Evolutionary conservation across 106 monocot species (phyloP).

Genomic region (Allium fistulosum): DNA sequence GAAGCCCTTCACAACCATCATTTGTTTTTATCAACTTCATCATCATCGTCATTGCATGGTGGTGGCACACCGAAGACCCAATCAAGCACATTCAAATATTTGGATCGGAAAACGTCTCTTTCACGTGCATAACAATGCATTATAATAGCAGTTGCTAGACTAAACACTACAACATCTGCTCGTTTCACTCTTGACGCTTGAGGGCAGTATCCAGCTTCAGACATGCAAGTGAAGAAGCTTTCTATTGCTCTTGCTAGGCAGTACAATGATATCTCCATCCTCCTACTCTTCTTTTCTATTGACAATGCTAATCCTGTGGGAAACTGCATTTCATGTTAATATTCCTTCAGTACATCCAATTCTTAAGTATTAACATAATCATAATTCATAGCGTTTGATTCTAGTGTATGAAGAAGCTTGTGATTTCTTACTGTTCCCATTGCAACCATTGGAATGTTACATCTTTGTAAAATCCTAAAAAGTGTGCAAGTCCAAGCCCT

Average conservation of each 20-base stretch:
- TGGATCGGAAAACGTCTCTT: constrained; percentile 94
- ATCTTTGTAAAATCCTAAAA: constrained; percentile 66
- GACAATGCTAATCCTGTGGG: constrained; percentile 79
- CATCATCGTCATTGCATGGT: constrained; percentile 9
- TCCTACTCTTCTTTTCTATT: constrained; percentile 93
- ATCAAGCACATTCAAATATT: constrained; percentile 96
- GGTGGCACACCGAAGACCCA: constrained; percentile 97
- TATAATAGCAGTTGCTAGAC: constrained; percentile 81
- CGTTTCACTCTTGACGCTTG: constrained; percentile 58
- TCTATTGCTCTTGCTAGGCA: constrained; percentile 86
- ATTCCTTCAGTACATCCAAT: too few species aligned
- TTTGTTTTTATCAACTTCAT: background rate
- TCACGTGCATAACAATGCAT: constrained; percentile 98
- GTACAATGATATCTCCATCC: constrained; percentile 92
- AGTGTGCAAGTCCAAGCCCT: constrained; percentile 94
- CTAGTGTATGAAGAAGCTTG: background rate
- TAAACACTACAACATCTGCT: constrained; percentile 83
- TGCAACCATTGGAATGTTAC: constrained; percentile 74
- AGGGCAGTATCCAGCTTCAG: constrained; percentile 68
- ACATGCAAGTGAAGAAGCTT: constrained; percentile 87
- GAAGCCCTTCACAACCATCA: background rate
- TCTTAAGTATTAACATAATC: too few species aligned
- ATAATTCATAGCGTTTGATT: too few species aligned
- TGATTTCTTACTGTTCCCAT: constrained; percentile 57
- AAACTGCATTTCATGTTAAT: constrained; percentile 33